Conservation (phyloP, 805 yeast genomes). For the Sporopachydermia quercuum region DNA sequence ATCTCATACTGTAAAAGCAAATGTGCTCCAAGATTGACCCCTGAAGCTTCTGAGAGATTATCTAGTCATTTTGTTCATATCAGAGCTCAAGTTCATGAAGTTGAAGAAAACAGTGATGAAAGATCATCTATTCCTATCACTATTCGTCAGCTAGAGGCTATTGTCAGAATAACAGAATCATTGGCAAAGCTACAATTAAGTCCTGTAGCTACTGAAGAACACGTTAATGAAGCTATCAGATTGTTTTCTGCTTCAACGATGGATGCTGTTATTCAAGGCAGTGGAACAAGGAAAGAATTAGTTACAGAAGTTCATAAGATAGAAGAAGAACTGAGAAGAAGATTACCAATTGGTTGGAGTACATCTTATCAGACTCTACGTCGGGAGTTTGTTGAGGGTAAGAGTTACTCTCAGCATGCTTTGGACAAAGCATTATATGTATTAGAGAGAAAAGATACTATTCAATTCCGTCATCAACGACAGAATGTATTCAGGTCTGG, state of each 20-base stretch:
- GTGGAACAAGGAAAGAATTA: conserved; percentile 42
- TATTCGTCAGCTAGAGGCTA: conserved; percentile 93
- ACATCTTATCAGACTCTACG: conserved; percentile 75
- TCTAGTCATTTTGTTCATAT: conserved; percentile 88
- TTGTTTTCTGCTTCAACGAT: conserved; percentile 92
- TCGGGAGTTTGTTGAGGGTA: conserved; percentile 63
- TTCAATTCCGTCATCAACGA: conserved; percentile 78
- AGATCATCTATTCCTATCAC: conserved; percentile 95
- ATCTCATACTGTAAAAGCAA: conserved; percentile 78
- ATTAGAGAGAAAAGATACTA: conserved; percentile 75
- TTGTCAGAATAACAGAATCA: conserved; percentile 88
- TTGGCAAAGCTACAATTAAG: conserved; percentile 74
- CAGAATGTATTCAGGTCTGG: conserved; percentile 67
- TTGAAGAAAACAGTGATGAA: conserved; percentile 70
- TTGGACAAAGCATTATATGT: conserved; percentile 71
- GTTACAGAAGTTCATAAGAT: conserved; percentile 62
- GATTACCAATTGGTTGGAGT: conserved; percentile 94
- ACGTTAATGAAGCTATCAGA: conserved; percentile 91
- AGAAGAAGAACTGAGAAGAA: conserved; percentile 72
- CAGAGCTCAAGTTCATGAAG: conserved; percentile 65
- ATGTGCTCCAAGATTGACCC: conserved; percentile 86
- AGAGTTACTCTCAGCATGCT: conserved; percentile 48
- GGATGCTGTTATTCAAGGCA: conserved; percentile 77
- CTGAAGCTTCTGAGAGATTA: conserved; percentile 79
- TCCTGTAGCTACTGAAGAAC: conserved; percentile 75